phyloP scores from a whole-genome alignment of 768 basidiomycete species.

The Candolleomyces eurysporus region DNA sequence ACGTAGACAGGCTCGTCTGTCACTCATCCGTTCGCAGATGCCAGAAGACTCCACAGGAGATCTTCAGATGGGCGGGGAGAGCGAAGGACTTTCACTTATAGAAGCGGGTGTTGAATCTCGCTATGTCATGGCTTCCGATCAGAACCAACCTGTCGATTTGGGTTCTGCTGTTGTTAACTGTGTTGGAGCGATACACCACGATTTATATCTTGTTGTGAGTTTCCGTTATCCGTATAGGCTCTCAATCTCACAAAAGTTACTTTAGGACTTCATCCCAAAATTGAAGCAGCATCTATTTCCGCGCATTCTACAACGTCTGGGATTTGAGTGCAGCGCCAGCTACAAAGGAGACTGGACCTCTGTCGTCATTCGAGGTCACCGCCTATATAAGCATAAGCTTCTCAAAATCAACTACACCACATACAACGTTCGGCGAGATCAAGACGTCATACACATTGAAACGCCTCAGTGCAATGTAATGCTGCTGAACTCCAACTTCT shows the following conservation, averaged over 20 bases:
- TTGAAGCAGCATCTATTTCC: constrained; percentile 1
- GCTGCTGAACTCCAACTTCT: neutral
- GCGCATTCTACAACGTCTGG: neutral
- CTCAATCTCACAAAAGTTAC: neutral
- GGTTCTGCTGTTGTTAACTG: too few relatives aligned
- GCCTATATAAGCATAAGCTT: constrained; percentile 1
- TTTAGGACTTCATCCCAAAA: neutral
- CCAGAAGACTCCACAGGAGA: too few relatives aligned
- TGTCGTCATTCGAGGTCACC: neutral
- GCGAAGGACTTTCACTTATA: too few relatives aligned
- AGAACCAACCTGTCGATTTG: too few relatives aligned
- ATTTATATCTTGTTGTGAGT: too few relatives aligned
- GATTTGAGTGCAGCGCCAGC: neutral
- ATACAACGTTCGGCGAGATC: constrained; percentile 1
- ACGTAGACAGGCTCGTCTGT: too few relatives aligned
- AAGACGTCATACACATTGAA: constrained; percentile 7
- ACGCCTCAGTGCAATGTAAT: constrained; percentile 3
- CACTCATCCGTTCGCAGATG: too few relatives aligned
- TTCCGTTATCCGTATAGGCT: too few relatives aligned
- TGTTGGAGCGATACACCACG: too few relatives aligned
- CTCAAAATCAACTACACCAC: constrained; percentile 5
- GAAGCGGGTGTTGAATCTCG: too few relatives aligned
- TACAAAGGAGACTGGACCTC: neutral
- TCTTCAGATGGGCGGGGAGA: too few relatives aligned
- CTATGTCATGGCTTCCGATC: too few relatives aligned